Conservation (phyloP, 345 rosid genomes). For the Lepidium sativum region DNA sequence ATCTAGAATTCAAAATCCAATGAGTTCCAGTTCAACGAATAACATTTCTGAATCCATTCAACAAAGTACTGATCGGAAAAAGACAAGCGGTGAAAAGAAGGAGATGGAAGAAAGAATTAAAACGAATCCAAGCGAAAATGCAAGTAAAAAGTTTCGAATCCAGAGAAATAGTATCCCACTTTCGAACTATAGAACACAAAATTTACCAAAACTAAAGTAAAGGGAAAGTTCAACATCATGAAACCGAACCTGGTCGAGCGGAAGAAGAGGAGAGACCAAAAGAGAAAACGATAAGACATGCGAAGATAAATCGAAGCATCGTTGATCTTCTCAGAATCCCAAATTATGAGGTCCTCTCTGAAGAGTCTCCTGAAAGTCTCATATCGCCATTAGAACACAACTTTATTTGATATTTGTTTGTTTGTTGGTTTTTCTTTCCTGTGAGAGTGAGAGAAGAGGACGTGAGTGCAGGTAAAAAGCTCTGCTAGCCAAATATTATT, state of each 20-base stretch:
- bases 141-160: neutral
- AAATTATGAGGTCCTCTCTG: neutral
- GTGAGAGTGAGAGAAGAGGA: constrained; percentile 22
- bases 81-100: neutral
- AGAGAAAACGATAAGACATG: constrained; percentile 34
- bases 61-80: neutral
- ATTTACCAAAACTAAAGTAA: constrained; percentile 6
- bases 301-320: constrained; percentile 29
- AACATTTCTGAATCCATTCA: neutral
- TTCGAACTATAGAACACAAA: neutral
- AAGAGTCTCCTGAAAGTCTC: neutral
- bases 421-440: neutral
- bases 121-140: constrained; percentile 2
- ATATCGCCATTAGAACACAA: constrained; percentile 11
- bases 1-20: neutral
- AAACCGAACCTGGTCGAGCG: constrained; percentile 42
- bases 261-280: constrained; percentile 28
- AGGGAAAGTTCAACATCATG: neutral
- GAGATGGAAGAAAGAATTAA: neutral
- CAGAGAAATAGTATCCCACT: neutral
- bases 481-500: neutral
- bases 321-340: constrained; percentile 13
- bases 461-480: constrained; percentile 34
- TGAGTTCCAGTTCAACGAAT: neutral
- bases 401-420: neutral